Conservation (phyloP, 768 basidiomycete genomes). For the Serendipita indica region DNA sequence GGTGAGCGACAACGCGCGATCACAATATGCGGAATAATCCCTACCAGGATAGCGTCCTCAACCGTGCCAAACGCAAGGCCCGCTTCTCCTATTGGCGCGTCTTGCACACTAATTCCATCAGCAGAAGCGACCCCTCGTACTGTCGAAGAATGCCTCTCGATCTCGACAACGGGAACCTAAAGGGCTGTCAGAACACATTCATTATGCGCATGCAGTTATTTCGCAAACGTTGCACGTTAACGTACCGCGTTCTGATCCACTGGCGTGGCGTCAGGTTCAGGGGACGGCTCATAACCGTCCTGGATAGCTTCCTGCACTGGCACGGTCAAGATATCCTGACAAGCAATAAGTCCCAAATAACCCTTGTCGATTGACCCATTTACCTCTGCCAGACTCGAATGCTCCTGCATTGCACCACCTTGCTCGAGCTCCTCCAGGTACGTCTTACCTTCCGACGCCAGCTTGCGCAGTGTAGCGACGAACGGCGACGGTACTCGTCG, state of each 20-base stretch:
- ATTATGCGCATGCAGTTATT: no score
- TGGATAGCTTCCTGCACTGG: not conserved
- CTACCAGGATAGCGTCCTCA: not conserved
- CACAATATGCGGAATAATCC: not conserved
- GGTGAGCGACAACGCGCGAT: not conserved
- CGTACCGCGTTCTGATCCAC: no score
- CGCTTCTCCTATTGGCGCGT: not conserved
- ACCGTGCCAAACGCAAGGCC: not conserved
- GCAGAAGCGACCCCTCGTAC: no score
- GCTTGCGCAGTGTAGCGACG: conserved; percentile 24
- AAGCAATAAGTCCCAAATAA: not conserved
- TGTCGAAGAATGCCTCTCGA: no score
- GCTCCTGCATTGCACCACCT: not conserved
- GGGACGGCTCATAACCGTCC: not conserved
- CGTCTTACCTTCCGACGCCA: conserved; percentile 34
- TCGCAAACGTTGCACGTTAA: no score
- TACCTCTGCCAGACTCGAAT: conserved; percentile 22
- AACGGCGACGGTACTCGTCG: conserved; percentile 24
- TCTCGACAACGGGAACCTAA: no score
- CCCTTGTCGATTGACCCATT: conserved; percentile 27
- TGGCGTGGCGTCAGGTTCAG: no score
- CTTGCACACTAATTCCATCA: conserved; percentile 4
- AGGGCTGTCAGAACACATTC: no score
- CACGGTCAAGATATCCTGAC: not conserved
- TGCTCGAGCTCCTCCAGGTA: conserved; percentile 22